These are phyloP conservation scores for Aspergillus niger DNA, from an alignment of 2,329 filamentous ascomycete genomes.

Conservation along the genomic window DNA sequence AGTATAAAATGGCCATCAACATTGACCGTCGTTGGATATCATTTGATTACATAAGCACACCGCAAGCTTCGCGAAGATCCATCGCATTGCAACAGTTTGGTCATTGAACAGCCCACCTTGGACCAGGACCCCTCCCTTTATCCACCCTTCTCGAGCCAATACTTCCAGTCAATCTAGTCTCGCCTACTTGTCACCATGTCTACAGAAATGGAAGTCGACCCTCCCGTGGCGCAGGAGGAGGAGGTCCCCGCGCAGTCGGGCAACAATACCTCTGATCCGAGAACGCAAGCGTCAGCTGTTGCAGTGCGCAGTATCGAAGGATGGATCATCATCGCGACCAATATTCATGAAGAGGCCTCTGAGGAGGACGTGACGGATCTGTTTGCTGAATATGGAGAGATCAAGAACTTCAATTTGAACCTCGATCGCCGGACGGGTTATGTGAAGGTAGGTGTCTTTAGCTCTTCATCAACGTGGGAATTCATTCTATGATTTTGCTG, in stretches of 20 bases:
- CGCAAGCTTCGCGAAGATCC: slow-evolving; percentile 15
- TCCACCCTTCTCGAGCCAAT: neutral
- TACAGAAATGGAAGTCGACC: slow-evolving; percentile 50
- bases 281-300: slow-evolving; percentile 49
- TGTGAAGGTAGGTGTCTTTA: slow-evolving; percentile 58
- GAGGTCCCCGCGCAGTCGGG: slow-evolving; percentile 30
- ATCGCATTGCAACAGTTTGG: neutral
- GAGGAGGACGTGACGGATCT: slow-evolving; percentile 67
- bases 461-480: neutral
- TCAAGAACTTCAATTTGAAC: slow-evolving; percentile 69
- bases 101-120: neutral
- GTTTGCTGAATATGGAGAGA: slow-evolving; percentile 67
- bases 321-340: slow-evolving; percentile 70
- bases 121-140: neutral
- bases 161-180: neutral
- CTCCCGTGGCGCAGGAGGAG: slow-evolving; percentile 38
- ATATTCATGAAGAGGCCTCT: slow-evolving; percentile 68
- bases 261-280: slow-evolving; percentile 41
- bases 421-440: slow-evolving; percentile 67
- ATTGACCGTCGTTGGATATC: neutral
- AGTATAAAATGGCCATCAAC: neutral
- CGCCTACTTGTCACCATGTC: slow-evolving; percentile 35
- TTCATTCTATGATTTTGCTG: neutral
- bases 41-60: slow-evolving; percentile 22
- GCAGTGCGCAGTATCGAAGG: slow-evolving; percentile 69